These are phyloP conservation scores for Mycosarcoma maydis DNA, from an alignment of 1,284 basidiomycete genomes.

Conservation along the genomic window DNA sequence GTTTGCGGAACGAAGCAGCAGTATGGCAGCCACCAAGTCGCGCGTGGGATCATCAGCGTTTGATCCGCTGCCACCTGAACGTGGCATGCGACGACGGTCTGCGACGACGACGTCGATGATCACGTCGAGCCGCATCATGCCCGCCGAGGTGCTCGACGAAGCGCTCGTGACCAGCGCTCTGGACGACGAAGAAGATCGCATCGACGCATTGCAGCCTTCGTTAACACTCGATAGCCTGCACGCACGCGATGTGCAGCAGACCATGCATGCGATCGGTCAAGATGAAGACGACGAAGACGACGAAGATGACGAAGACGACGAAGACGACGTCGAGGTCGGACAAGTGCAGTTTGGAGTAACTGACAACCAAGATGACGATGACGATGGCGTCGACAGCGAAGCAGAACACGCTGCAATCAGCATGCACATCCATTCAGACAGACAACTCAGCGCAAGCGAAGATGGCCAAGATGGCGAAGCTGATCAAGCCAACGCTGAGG, in stretches of 20 bases:
- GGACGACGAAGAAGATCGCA: constrained; percentile 48
- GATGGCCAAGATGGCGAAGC: constrained; percentile 2
- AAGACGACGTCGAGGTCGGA: neutral
- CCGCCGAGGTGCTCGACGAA: constrained; percentile 46
- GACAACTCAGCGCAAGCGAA: neutral
- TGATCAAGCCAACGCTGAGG: constrained; percentile 1
- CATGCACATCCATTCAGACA: constrained; percentile 1
- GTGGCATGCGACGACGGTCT: constrained; percentile 41
- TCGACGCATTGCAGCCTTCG: constrained; percentile 18
- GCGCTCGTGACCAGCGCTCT: constrained; percentile 35
- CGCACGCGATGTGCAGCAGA: constrained; percentile 5
- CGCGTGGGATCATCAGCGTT: constrained; percentile 32
- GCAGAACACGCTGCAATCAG: constrained; percentile 1
- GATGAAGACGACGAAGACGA: constrained; percentile 31
- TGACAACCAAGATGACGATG: constrained; percentile 1
- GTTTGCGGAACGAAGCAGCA: constrained; percentile 1
- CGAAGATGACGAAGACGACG: constrained; percentile 15
- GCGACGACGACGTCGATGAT: constrained; percentile 38
- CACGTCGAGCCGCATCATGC: constrained; percentile 42
- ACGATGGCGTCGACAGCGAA: constrained; percentile 14
- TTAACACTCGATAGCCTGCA: constrained; percentile 17
- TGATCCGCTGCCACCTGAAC: constrained; percentile 30
- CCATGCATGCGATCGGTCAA: constrained; percentile 13
- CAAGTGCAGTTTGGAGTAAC: neutral
- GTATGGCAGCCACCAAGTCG: neutral